Base-by-base conservation (phyloP, 2,329 filamentous ascomycete species). In the Clonostachys byssicola region DNA sequence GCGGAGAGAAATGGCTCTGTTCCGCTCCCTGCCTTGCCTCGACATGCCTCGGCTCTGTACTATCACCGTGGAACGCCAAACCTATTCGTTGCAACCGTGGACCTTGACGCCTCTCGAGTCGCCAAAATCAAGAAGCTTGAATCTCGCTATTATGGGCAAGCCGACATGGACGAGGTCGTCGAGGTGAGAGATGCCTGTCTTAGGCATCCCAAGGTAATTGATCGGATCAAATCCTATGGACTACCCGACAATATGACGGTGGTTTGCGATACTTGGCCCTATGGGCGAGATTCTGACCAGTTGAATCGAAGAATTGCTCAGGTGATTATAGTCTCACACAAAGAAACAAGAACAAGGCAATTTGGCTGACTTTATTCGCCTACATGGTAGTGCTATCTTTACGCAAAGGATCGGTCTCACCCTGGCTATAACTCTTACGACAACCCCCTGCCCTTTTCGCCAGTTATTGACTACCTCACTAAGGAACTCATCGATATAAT, bases 401-500 rank as follows among this genome's bases (percentile, higher is more conserved):
- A 50, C 12, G 48, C 48, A 39, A 39, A 18, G 17, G 36, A 39
- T 12, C 14, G 17, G 36, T 39, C 36, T 39, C 36, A 79, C 33
- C 59, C 61, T 0, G 77, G 80, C 49, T 69, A 75, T 12, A 81
- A 81, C 52, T 74, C 74, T 46, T 81, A 81, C 52, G 75, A 76
- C 1, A 80, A 77, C 43, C 78, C 78, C 0, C 60, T 81, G 12
- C 72, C 72, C 1, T 58, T 76, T 20, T 70, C 73, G 30, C 72
- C 73, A 5, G 62, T 80, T 16, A 60, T 66, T 51, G 61, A 67
- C 30, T 56, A 52, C 3, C 46, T 51, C 3, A 64, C 55, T 8
- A 53, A 54, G 4, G 56, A 65, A 47, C 51, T 68, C 13, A 47
- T 68, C 20, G 61, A 62, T 10, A 54, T 68, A 30, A 60, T 66